phyloP scores from a whole-genome alignment of 768 basidiomycete species.

The Dacryopinax spathularia region DNA sequence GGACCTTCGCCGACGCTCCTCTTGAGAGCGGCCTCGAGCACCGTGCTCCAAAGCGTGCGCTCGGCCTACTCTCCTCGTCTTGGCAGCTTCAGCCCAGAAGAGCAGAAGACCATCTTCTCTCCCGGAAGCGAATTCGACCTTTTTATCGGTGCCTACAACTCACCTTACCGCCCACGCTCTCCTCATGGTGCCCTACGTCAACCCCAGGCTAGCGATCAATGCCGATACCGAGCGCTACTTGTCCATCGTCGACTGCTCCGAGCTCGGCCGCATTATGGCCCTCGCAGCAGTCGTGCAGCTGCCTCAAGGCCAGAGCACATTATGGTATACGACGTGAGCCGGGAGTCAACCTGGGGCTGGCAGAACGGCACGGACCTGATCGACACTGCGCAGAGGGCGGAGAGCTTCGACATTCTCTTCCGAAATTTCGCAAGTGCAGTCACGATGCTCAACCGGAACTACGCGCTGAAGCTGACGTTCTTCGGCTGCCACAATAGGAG shows the following conservation, averaged over 20 bases:
- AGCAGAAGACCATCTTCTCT: not conserved
- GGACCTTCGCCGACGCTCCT: not conserved
- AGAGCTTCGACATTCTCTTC: not conserved
- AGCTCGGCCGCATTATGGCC: not conserved
- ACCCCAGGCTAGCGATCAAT: not conserved
- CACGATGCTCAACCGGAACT: conserved; percentile 26
- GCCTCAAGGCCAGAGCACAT: not conserved
- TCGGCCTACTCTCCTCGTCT: not conserved
- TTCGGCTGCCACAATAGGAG: conserved; percentile 30
- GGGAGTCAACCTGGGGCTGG: conserved; percentile 16
- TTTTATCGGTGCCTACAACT: not conserved
- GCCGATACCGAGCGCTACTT: not conserved
- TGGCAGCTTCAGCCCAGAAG: not conserved
- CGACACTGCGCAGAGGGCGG: conserved; percentile 1
- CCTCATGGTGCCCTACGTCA: not conserved
- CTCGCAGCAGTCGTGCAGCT: not conserved
- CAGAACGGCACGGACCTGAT: conserved; percentile 30
- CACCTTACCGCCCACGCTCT: not conserved
- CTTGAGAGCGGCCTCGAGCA: not conserved
- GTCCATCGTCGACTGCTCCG: not conserved
- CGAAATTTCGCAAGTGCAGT: not conserved
- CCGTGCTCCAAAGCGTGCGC: not conserved
- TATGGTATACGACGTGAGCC: not conserved
- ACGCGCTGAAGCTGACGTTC: conserved; percentile 31
- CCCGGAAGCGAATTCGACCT: not conserved